These are phyloP conservation scores for Bremia lactucae DNA, from an alignment of 352 stramenopile species.

Conservation along the genomic window DNA sequence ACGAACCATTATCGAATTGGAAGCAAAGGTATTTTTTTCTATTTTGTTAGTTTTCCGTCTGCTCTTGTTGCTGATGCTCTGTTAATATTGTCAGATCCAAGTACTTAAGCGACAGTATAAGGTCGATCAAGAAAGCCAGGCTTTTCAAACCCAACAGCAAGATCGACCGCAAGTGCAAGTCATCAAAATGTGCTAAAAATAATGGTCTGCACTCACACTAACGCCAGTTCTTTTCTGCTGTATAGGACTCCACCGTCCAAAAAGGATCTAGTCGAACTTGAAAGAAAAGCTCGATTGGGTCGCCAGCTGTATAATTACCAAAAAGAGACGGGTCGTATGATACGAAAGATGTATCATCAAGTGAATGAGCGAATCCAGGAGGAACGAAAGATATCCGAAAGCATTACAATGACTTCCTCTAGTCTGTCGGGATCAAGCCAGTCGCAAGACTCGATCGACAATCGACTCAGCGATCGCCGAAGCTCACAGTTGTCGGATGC, in stretches of 20 bases:
- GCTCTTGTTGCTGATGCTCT: neutral
- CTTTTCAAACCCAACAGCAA: neutral
- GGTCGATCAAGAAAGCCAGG: constrained; percentile 1
- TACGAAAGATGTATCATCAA: neutral
- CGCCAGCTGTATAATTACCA: neutral
- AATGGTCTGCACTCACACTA: neutral
- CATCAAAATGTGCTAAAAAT: neutral
- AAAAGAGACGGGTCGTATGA: neutral
- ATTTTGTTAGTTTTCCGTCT: neutral
- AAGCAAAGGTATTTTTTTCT: constrained; percentile 7
- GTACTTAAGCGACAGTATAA: constrained; percentile 2
- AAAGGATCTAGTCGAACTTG: constrained; percentile 3
- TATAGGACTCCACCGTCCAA: constrained; percentile 16
- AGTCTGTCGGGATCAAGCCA: constrained; percentile 19
- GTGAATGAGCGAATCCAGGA: neutral
- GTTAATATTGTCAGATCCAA: constrained; percentile 5
- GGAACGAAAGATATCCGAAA: neutral
- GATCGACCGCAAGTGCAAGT: constrained; percentile 9
- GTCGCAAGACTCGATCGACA: constrained; percentile 23
- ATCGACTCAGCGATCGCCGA: constrained; percentile 1
- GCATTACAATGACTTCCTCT: neutral
- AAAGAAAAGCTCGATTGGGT: neutral
- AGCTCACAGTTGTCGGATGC: constrained; percentile 12
- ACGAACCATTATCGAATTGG: constrained; percentile 8
- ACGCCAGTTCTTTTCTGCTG: neutral